Conservation (phyloP, 1,284 basidiomycete genomes). For the Apiotrichum laibachii region DNA sequence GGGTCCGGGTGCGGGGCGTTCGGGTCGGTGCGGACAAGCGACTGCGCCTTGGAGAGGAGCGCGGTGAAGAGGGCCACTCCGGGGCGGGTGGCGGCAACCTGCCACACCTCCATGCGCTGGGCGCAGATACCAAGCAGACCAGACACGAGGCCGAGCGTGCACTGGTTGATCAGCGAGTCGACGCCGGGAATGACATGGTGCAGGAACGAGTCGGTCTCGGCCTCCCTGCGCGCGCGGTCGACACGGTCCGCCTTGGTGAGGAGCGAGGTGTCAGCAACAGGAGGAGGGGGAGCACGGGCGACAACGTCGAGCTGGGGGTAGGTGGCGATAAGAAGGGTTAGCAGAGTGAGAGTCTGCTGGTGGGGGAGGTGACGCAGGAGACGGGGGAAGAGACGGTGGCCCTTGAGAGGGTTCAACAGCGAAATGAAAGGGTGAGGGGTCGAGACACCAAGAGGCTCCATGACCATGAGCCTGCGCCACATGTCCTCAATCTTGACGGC, state of each 20-base stretch:
- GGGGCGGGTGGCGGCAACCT: slow-evolving; percentile 70
- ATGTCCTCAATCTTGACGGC: slow-evolving; percentile 65
- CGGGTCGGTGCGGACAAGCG: slow-evolving; percentile 71
- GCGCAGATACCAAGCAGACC: slow-evolving; percentile 82
- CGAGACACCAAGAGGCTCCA: slow-evolving; percentile 87
- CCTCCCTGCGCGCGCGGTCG: slow-evolving; percentile 71
- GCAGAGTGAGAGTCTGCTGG: slow-evolving; percentile 75
- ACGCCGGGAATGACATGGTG: slow-evolving; percentile 83
- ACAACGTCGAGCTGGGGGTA: slow-evolving; percentile 93
- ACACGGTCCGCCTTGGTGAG: slow-evolving; percentile 56
- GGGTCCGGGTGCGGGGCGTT: slow-evolving; percentile 53
- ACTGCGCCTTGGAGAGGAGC: slow-evolving; percentile 86
- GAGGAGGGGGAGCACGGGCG: slow-evolving; percentile 64
- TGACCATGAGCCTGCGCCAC: slow-evolving; percentile 79
- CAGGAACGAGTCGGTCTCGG: slow-evolving; percentile 84
- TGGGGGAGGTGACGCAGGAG: slow-evolving; percentile 80
- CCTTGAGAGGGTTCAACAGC: slow-evolving; percentile 82
- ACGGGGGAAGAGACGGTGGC: slow-evolving; percentile 87
- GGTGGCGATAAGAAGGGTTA: slow-evolving; percentile 89
- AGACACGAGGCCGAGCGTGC: slow-evolving; percentile 77
- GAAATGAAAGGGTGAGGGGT: slow-evolving; percentile 96
- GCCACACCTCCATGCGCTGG: slow-evolving; percentile 73
- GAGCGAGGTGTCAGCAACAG: slow-evolving; percentile 51
- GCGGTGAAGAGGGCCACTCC: slow-evolving; percentile 89
- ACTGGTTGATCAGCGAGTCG: slow-evolving; percentile 67